Conservation (phyloP, 2,329 filamentous ascomycete genomes). For the Aspergillus calidoustus region DNA sequence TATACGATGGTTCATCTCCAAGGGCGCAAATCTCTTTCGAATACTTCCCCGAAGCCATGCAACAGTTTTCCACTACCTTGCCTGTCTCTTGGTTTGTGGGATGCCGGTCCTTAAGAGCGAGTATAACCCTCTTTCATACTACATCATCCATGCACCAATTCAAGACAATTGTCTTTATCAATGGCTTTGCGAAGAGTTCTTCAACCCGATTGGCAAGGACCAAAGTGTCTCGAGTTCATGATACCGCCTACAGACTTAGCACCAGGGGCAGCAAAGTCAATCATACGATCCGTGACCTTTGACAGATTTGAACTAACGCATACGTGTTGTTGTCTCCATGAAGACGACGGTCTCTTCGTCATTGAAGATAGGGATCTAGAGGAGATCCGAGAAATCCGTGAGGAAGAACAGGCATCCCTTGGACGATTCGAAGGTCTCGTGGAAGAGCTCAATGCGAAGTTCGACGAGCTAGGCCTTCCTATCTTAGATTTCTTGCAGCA, state of each 20-base stretch:
- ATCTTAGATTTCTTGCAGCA: conserved; percentile 18
- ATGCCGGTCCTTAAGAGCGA: no score
- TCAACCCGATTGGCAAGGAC: neutral
- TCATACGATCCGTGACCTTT: conserved; percentile 19
- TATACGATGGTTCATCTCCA: conserved; percentile 12
- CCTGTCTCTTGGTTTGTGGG: neutral
- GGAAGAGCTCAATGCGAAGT: conserved; percentile 5
- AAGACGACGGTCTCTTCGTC: neutral
- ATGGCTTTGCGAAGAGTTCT: neutral
- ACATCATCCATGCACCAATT: neutral
- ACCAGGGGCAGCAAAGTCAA: neutral
- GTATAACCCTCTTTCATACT: neutral
- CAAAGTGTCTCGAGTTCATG: neutral
- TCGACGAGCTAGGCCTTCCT: conserved; percentile 3
- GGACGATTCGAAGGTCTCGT: conserved; percentile 11
- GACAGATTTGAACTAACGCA: conserved; percentile 18
- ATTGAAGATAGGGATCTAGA: neutral
- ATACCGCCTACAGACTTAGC: neutral
- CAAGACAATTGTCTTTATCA: conserved; percentile 16
- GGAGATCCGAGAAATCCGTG: conserved; percentile 13
- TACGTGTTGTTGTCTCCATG: neutral
- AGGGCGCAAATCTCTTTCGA: conserved; percentile 8
- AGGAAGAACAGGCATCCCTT: conserved; percentile 13
- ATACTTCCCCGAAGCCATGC: conserved; percentile 2
- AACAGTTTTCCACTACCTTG: conserved; percentile 13